These are phyloP conservation scores for Naegleria fowleri DNA, from an alignment of 208 protist genomes.

Conservation along the genomic window DNA sequence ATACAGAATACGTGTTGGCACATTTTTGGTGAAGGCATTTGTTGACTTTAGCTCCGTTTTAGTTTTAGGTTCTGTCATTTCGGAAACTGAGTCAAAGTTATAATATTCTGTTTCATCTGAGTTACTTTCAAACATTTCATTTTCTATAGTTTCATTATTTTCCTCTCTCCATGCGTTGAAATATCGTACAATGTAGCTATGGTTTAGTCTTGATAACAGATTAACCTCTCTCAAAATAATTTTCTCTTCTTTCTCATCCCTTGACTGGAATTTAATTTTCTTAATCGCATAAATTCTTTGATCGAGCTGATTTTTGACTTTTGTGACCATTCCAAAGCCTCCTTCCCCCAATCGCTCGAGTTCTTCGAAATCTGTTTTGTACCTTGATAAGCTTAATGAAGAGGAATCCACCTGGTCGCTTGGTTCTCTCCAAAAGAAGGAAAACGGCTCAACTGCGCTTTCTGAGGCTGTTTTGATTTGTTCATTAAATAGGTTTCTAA, in stretches of 20 bases:
- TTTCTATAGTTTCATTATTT: background rate
- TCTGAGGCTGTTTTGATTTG: background rate
- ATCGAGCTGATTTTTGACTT: slow-evolving; percentile 22
- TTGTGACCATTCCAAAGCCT: slow-evolving; percentile 5
- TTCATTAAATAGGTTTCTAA: background rate
- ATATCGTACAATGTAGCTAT: slow-evolving; percentile 27
- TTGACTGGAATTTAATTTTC: background rate
- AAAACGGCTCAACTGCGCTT: background rate
- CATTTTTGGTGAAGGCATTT: background rate
- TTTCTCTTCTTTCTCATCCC: slow-evolving; percentile 3
- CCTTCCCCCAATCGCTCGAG: background rate
- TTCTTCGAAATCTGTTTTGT: slow-evolving; percentile 5
- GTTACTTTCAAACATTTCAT: background rate
- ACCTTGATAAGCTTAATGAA: background rate
- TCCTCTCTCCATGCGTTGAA: slow-evolving; percentile 29
- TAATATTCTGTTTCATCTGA: background rate
- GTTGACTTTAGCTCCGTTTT: background rate
- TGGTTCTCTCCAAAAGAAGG: background rate
- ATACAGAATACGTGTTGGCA: background rate
- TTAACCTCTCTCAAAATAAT: slow-evolving; percentile 26
- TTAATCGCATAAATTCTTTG: slow-evolving; percentile 29
- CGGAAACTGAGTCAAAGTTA: background rate
- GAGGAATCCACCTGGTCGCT: background rate
- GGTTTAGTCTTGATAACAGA: background rate
- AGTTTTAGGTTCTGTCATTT: background rate